These are phyloP conservation scores for Arachis stenosperma DNA, from an alignment of 306 rosid genomes.

Conservation along the genomic window DNA sequence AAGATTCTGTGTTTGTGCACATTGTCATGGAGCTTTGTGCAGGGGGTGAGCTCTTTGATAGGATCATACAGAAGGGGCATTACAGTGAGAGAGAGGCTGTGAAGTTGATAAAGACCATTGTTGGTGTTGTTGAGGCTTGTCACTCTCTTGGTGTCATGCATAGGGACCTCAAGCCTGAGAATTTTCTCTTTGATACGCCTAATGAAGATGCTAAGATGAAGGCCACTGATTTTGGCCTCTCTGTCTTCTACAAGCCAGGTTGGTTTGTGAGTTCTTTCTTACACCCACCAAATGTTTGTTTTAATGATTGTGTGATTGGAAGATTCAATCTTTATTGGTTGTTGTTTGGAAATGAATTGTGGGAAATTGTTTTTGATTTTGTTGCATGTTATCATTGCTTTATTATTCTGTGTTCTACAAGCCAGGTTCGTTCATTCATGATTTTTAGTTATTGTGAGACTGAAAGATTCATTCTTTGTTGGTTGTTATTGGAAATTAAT, in stretches of 20 bases:
- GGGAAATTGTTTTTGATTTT: conserved; percentile 32
- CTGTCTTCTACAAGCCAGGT: conserved; percentile 87
- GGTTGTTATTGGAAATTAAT: conserved; percentile 22
- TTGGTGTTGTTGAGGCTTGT: conserved; percentile 80
- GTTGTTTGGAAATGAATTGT: conserved; percentile 3
- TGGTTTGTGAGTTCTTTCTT: conserved; percentile 20
- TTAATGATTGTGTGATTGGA: not conserved
- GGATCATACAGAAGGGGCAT: conserved; percentile 85
- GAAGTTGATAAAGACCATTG: conserved; percentile 73
- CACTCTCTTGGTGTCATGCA: conserved; percentile 98
- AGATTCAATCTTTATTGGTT: not conserved
- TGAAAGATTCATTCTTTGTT: conserved; percentile 3
- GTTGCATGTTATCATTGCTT: conserved; percentile 35
- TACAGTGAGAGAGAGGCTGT: conserved; percentile 88
- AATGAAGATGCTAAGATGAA: conserved; percentile 77
- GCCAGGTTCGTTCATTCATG: conserved; percentile 56
- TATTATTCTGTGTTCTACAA: conserved; percentile 60
- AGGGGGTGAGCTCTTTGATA: conserved; percentile 89
- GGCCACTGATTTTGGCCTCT: conserved; percentile 88
- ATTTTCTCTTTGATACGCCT: conserved; percentile 79
- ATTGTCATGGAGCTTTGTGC: conserved; percentile 88
- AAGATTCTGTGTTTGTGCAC: conserved; percentile 84
- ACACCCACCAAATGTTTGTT: not conserved
- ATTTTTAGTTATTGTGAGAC: not conserved
- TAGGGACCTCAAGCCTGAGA: conserved; percentile 95